Evolutionary conservation across 306 rosid genomes (phyloP).

Genomic region (Biancaea sappan): DNA sequence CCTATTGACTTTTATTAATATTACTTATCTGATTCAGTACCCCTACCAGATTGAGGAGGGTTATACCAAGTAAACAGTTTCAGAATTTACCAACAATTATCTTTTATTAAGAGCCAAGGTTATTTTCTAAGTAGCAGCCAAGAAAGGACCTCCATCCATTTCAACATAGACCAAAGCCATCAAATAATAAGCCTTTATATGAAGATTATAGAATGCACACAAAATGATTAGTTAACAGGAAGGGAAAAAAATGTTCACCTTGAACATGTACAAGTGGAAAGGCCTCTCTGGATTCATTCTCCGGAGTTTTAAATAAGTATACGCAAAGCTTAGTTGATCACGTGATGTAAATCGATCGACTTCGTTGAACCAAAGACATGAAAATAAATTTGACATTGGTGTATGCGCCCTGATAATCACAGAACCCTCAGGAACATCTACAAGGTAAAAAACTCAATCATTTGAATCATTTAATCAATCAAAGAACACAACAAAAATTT

Average conservation of each 20-base stretch:
- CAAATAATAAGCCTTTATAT: not conserved
- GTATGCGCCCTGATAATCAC: constrained; percentile 92
- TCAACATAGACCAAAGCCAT: not conserved
- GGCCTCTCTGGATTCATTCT: constrained; percentile 75
- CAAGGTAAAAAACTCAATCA: constrained; percentile 31
- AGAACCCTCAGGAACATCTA: constrained; percentile 99
- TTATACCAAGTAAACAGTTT: not conserved
- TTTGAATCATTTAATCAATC: constrained; percentile 17
- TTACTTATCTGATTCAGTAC: too few relatives aligned
- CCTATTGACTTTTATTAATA: too few relatives aligned
- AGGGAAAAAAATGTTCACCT: constrained; percentile 46
- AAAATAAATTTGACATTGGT: constrained; percentile 87
- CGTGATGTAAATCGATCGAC: constrained; percentile 96
- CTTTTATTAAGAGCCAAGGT: constrained; percentile 7
- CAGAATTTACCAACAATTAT: not conserved
- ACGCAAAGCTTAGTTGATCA: constrained; percentile 94
- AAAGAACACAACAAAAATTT: constrained; percentile 14
- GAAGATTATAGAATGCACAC: constrained; percentile 13
- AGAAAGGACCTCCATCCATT: constrained; percentile 2
- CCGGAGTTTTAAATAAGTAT: constrained; percentile 81
- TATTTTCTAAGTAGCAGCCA: constrained; percentile 21
- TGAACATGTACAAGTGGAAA: constrained; percentile 76
- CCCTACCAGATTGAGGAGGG: too few relatives aligned
- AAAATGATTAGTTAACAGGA: not conserved
- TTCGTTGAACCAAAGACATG: constrained; percentile 98